A percentile compares a stretch with the other conserved stretches of the same genome.
Evolutionary conservation across 495 filamentous ascomycete genomes (phyloP).

Genomic region (Diplogelasinospora grovesii): DNA sequence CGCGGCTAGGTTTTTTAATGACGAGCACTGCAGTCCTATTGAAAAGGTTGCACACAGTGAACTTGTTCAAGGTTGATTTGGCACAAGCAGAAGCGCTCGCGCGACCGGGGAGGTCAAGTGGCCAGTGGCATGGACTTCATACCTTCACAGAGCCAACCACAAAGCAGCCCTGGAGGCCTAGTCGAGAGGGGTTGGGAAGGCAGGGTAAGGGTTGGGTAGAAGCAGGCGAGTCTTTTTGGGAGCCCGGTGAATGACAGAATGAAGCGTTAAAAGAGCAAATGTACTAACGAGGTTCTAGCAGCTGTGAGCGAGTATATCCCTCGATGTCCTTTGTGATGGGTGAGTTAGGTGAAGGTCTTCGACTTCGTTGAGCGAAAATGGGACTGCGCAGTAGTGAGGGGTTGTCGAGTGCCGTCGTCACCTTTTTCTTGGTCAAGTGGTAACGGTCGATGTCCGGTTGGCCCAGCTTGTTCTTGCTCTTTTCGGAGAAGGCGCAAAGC

Average conservation of each 20-base stretch:
- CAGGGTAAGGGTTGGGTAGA: slow-evolving; percentile 2
- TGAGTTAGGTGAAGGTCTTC: slow-evolving; percentile 4
- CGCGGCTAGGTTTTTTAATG: background rate
- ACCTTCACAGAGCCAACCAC: slow-evolving; percentile 33
- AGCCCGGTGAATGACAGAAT: slow-evolving; percentile 18
- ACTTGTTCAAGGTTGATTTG: too few species aligned
- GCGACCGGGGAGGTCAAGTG: slow-evolving; percentile 33
- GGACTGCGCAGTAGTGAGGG: slow-evolving; percentile 18
- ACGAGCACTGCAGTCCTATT: slow-evolving; percentile 1
- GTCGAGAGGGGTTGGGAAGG: slow-evolving; percentile 14
- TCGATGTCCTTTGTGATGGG: slow-evolving; percentile 5
- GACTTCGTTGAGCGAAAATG: too few species aligned
- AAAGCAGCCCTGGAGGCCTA: too few species aligned
- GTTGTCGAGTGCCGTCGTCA: slow-evolving; percentile 17
- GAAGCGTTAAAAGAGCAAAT: background rate
- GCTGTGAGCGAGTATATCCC: background rate
- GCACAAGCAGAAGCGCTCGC: slow-evolving; percentile 21
- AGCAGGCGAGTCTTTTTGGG: slow-evolving; percentile 23
- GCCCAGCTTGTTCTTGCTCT: slow-evolving; percentile 6
- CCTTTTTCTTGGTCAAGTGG: slow-evolving; percentile 9
- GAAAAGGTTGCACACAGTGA: too few species aligned
- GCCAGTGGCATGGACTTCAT: slow-evolving; percentile 24
- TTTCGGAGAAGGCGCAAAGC: slow-evolving; percentile 11
- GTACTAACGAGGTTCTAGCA: too few species aligned
- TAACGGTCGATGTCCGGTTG: slow-evolving; percentile 21